Conservation (phyloP, 306 rosid species). For the Vigna radiata region DNA sequence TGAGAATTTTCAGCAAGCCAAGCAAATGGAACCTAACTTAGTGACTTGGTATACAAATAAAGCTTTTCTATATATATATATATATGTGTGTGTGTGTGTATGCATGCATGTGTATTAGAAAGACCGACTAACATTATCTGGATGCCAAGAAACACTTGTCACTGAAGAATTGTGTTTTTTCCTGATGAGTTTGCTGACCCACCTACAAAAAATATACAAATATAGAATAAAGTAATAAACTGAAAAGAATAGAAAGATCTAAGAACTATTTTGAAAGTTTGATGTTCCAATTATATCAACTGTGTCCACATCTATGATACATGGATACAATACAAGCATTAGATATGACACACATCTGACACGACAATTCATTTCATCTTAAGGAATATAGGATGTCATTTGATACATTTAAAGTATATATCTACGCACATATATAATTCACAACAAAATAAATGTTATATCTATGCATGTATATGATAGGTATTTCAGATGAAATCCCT, state of each 20-base stretch:
- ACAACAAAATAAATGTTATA: too few relatives aligned
- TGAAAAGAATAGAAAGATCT: slow-evolving; percentile 11
- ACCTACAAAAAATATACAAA: slow-evolving; percentile 64
- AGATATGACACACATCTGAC: too few relatives aligned
- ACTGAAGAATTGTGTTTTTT: slow-evolving; percentile 93
- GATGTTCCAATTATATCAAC: slow-evolving; percentile 22
- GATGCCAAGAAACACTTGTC: slow-evolving; percentile 97
- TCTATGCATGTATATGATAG: too few relatives aligned
- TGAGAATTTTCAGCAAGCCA: slow-evolving; percentile 11
- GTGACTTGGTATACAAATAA: slow-evolving; percentile 29
- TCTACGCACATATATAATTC: too few relatives aligned
- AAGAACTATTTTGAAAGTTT: slow-evolving; percentile 1
- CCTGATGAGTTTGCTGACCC: slow-evolving; percentile 98
- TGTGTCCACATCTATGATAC: background rate
- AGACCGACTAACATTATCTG: slow-evolving; percentile 73
- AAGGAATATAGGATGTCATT: too few relatives aligned
- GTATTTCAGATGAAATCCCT: too few relatives aligned
- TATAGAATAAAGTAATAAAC: background rate
- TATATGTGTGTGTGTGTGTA: background rate
- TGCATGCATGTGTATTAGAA: background rate
- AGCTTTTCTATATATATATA: too few relatives aligned
- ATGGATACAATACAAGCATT: too few relatives aligned
- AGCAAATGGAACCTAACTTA: slow-evolving; percentile 15
- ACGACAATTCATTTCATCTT: too few relatives aligned
- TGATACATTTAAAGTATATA: too few relatives aligned